phyloP scores from a whole-genome alignment of 2,329 filamentous ascomycete species.

The Beauveria australis region DNA sequence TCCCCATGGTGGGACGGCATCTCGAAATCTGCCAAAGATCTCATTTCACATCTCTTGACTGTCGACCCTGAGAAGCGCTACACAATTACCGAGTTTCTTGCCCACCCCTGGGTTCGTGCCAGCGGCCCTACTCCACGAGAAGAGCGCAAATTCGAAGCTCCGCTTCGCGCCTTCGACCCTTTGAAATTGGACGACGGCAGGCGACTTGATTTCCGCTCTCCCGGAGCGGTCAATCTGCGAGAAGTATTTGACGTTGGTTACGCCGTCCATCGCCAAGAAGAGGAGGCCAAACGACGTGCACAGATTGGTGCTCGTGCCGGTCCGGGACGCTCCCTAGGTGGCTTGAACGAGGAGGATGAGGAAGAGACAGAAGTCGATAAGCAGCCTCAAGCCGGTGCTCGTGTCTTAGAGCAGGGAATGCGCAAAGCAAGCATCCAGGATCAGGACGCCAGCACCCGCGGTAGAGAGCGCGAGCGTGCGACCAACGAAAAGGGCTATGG shows the following conservation, averaged over 20 bases:
- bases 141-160: slow-evolving; percentile 42
- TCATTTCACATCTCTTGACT: slow-evolving; percentile 86
- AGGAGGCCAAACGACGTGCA: slow-evolving; percentile 86
- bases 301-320: slow-evolving; percentile 67
- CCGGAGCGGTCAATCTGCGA: slow-evolving; percentile 86
- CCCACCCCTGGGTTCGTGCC: slow-evolving; percentile 85
- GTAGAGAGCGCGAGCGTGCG: slow-evolving; percentile 20
- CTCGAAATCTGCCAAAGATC: slow-evolving; percentile 85
- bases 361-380: slow-evolving; percentile 60
- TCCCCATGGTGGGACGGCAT: slow-evolving; percentile 99
- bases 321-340: slow-evolving; percentile 47
- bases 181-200: slow-evolving; percentile 53
- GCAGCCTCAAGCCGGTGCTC: slow-evolving; percentile 44
- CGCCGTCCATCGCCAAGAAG: slow-evolving; percentile 91
- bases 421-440: slow-evolving; percentile 68
- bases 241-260: slow-evolving; percentile 99
- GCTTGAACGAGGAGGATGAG: slow-evolving; percentile 61
- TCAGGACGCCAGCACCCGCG: slow-evolving; percentile 23
- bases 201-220: slow-evolving; percentile 87
- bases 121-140: slow-evolving; percentile 50
- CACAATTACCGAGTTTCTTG: slow-evolving; percentile 84
- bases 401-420: slow-evolving; percentile 78
- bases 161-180: slow-evolving; percentile 49
- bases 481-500: slow-evolving; percentile 62
- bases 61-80: slow-evolving; percentile 94